These are phyloP conservation scores for Kentomonas sorsogonicus DNA, from an alignment of 208 protist species.

Conservation along the genomic window DNA sequence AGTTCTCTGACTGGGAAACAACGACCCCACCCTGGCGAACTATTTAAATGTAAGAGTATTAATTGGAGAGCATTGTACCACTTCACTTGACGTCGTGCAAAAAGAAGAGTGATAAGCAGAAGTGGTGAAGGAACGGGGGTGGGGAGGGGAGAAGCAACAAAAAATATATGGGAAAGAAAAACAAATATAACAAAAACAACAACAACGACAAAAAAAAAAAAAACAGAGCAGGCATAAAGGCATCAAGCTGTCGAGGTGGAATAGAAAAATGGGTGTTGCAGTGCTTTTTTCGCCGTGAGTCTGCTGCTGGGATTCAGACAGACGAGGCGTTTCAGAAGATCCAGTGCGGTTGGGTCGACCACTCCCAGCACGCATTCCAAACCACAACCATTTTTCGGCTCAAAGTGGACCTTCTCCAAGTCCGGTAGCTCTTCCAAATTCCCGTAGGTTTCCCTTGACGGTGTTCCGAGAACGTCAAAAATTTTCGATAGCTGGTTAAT, in stretches of 20 bases:
- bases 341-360: slow-evolving; percentile 36
- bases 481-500: slow-evolving; percentile 96
- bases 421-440: slow-evolving; percentile 90
- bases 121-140: no score
- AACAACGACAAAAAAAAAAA: slow-evolving; percentile 23
- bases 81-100: no score
- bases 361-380: slow-evolving; percentile 57
- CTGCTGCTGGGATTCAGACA: slow-evolving; percentile 45
- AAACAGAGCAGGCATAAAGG: background rate
- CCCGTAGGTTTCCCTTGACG: slow-evolving; percentile 77
- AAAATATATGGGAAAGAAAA: no score
- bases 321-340: slow-evolving; percentile 52
- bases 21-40: no score
- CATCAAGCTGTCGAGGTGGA: slow-evolving; percentile 4
- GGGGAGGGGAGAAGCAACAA: no score
- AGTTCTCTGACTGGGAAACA: no score
- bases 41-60: no score
- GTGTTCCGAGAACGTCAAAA: slow-evolving; percentile 95
- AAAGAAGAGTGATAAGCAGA: no score
- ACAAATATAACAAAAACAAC: slow-evolving; percentile 23
- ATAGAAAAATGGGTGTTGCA: slow-evolving; percentile 61
- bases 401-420: slow-evolving; percentile 88
- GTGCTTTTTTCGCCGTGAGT: slow-evolving; percentile 35
- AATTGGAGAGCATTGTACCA: no score
- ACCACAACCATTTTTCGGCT: slow-evolving; percentile 30